Percentiles rank a stretch among this genome's conserved stretches.
phyloP scores from a whole-genome alignment of 345 rosid species.

The Stellera chamaejasme region DNA sequence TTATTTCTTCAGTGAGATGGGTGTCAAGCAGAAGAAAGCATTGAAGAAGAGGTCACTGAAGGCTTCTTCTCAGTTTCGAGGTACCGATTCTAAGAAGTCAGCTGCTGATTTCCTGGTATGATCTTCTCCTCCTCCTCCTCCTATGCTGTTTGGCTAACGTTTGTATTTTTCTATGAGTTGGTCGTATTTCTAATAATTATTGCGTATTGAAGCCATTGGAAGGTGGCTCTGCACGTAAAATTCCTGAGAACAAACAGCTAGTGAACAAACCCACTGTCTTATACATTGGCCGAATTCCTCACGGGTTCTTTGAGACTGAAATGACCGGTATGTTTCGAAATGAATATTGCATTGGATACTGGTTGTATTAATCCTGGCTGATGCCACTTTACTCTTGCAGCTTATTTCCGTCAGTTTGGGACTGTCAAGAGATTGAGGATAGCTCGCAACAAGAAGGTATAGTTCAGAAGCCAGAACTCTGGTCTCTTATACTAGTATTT shows the following conservation, averaged over 20 bases:
- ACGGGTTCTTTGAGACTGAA: constrained; percentile 87
- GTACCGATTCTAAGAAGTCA: constrained; percentile 22
- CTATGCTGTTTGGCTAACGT: neutral
- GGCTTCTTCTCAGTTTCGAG: constrained; percentile 27
- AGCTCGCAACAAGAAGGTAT: constrained; percentile 81
- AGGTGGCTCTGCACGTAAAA: constrained; percentile 61
- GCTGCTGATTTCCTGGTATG: constrained; percentile 72
- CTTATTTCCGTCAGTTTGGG: constrained; percentile 81
- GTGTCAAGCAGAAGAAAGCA: constrained; percentile 66
- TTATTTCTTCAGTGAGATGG: constrained; percentile 26
- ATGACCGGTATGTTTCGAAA: constrained; percentile 46
- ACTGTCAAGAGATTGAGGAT: constrained; percentile 68
- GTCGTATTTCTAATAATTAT: neutral
- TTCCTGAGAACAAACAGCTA: constrained; percentile 21
- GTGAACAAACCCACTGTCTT: constrained; percentile 47
- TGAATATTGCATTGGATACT: neutral
- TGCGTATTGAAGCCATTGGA: constrained; percentile 49
- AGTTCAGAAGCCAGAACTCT: neutral
- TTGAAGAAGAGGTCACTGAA: constrained; percentile 51
- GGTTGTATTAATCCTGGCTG: neutral
- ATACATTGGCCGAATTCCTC: constrained; percentile 86
- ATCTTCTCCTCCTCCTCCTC: neutral
- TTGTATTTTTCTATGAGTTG: neutral
- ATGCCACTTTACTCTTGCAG: constrained; percentile 20
- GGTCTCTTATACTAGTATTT: neutral